Base-by-base conservation (phyloP, 176 grass and related monocot species). In the Oryza longistaminata region DNA sequence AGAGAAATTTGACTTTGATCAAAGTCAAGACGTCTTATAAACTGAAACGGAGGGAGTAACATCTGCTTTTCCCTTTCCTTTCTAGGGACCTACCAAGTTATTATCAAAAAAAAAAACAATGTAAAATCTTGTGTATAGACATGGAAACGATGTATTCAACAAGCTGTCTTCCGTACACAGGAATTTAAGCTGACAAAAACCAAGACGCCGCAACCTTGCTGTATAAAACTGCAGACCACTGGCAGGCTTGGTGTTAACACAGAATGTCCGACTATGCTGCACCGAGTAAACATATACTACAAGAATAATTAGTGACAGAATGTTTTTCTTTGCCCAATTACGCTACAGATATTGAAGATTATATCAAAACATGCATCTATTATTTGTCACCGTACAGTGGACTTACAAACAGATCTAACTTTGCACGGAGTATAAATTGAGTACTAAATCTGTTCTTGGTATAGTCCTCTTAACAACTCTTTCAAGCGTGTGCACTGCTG, bases 381-480 rank as follows among this genome's bases (percentile, higher is more conserved):
- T 69, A 69, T 85, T 44, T 19, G 67, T 79, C 16, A 17, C 26
- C 15, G 3, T 83, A 90, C 80, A 64, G 69, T 82, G 70, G 24
- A 29, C 62, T n/a, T 90, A 80, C 80, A 90, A 69, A n/a, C 76
- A 68, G n/a, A 83, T 75, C 74, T 83, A 64, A 83, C 62, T 72
- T 60, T 79, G 39, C 29, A 70, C 53, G 48, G 78, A 62, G 79
- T 66, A 83, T 35, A 70, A 64, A 83, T 76, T 21, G 27, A 11
- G 27, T 86, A 71, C 46, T 52, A 14, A 74, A 17, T 70, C 25
- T 79, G 74, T 29, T 83, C 74, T 74, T 75, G 68, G 68, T 44
- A 29, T n/a, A 12, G 64, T 72, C 27, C 25, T 64, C 73, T 40
- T 61, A 49, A 74, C 70, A 75, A 87, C n/a, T n/a, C n/a, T 62